phyloP scores from a whole-genome alignment of 352 stramenopile genomes.

The Thraustotheca clavata region DNA sequence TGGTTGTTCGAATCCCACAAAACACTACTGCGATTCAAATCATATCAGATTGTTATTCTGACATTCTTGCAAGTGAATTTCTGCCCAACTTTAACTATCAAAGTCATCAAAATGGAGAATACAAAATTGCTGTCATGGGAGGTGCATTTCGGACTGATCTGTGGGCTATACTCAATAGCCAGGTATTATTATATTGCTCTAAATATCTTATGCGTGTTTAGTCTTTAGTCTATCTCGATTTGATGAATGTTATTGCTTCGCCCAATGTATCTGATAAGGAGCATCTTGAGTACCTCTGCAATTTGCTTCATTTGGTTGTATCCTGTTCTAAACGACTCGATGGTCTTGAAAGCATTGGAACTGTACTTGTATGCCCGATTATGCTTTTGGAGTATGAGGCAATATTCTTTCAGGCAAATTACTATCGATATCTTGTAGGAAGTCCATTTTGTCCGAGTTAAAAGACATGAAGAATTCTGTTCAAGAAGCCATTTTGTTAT shows the following conservation, averaged over 20 bases:
- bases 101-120: slow-evolving; percentile 1
- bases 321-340: slow-evolving; percentile 31
- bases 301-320: slow-evolving; percentile 33
- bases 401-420: not conserved
- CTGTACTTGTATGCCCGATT: slow-evolving; percentile 44
- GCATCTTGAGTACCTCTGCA: slow-evolving; percentile 36
- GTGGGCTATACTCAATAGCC: slow-evolving; percentile 2
- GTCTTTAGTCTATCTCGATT: slow-evolving; percentile 36
- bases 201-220: not conserved
- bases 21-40: slow-evolving; percentile 25
- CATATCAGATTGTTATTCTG: slow-evolving; percentile 38
- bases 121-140: not conserved
- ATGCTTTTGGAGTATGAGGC: slow-evolving; percentile 47
- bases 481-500: slow-evolving; percentile 37
- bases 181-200: slow-evolving; percentile 11
- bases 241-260: slow-evolving; percentile 40
- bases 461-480: slow-evolving; percentile 26
- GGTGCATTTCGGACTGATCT: slow-evolving; percentile 8
- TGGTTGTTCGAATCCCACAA: slow-evolving; percentile 25
- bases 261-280: slow-evolving; percentile 32
- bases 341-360: slow-evolving; percentile 32
- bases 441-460: slow-evolving; percentile 37
- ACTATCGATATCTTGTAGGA: slow-evolving; percentile 22
- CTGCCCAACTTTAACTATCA: slow-evolving; percentile 34
- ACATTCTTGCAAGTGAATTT: slow-evolving; percentile 34